Conservation (phyloP, 2,329 filamentous ascomycete species). For the Erysiphe neolycopersici region DNA sequence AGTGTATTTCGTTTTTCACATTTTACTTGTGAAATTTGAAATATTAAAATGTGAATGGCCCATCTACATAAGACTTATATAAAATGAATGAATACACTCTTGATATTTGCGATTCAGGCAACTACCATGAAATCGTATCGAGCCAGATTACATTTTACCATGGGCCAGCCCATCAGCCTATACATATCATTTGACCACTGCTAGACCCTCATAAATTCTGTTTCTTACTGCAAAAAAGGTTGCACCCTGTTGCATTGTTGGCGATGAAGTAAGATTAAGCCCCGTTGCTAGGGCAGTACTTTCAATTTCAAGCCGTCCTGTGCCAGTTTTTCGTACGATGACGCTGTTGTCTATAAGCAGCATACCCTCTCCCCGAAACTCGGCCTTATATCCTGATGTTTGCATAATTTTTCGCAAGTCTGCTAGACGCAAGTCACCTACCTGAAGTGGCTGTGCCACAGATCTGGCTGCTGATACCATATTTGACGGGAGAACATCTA, state of each 20-base stretch:
- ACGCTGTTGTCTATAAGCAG: slow-evolving; percentile 72
- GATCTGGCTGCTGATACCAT: slow-evolving; percentile 49
- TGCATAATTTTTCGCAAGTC: slow-evolving; percentile 71
- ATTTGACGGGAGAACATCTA: slow-evolving; percentile 24
- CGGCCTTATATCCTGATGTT: slow-evolving; percentile 55
- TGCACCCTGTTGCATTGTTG: slow-evolving; percentile 19
- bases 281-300: slow-evolving; percentile 30
- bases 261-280: slow-evolving; percentile 11
- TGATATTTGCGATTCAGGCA: too few species aligned
- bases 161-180: too few species aligned
- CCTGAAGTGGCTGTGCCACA: slow-evolving; percentile 68
- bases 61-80: too few species aligned
- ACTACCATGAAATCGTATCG: too few species aligned
- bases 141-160: too few species aligned
- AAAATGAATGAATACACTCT: too few species aligned
- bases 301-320: slow-evolving; percentile 74
- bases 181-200: slow-evolving; percentile 33
- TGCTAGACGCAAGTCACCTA: slow-evolving; percentile 72
- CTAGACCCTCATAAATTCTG: slow-evolving; percentile 82
- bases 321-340: slow-evolving; percentile 64
- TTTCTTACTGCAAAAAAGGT: slow-evolving; percentile 71
- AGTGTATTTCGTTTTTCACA: too few species aligned
- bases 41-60: too few species aligned
- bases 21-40: too few species aligned
- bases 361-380: slow-evolving; percentile 82